A percentile compares a stretch with the other conserved stretches of the same genome.
Conservation (phyloP, 1,284 basidiomycete species). For the Mycosarcoma mackinlayi region DNA sequence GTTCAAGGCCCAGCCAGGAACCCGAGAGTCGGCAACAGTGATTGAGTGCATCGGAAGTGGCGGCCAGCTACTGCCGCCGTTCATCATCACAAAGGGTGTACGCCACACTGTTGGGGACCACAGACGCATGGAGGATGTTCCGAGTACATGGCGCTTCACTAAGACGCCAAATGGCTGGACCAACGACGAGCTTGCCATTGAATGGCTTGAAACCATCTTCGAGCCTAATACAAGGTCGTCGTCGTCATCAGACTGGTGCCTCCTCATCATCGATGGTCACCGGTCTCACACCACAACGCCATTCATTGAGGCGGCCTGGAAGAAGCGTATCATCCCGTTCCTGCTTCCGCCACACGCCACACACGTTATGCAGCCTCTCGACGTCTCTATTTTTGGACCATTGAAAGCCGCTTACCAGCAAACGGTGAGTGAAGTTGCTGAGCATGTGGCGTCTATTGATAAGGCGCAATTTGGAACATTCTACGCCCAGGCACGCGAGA, state of each 20-base stretch:
- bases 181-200: slow-evolving; percentile 1
- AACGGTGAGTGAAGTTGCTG: neutral
- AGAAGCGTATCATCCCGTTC: slow-evolving; percentile 6
- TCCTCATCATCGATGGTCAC: slow-evolving; percentile 22
- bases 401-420: slow-evolving; percentile 5
- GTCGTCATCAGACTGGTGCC: slow-evolving; percentile 5
- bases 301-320: slow-evolving; percentile 4
- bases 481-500: slow-evolving; percentile 12
- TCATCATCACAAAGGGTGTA: neutral
- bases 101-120: slow-evolving; percentile 12
- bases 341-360: slow-evolving; percentile 9
- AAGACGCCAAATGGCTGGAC: slow-evolving; percentile 11
- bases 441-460: slow-evolving; percentile 5
- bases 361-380: slow-evolving; percentile 19
- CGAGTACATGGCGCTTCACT: slow-evolving; percentile 8
- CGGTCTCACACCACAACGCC: slow-evolving; percentile 3
- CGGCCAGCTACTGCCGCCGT: slow-evolving; percentile 1
- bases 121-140: slow-evolving; percentile 7
- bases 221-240: slow-evolving; percentile 1
- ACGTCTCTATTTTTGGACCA: slow-evolving; percentile 11
- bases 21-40: slow-evolving; percentile 9
- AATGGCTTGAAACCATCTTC: slow-evolving; percentile 11
- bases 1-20: slow-evolving; percentile 11
- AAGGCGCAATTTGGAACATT: slow-evolving; percentile 10
- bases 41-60: slow-evolving; percentile 17